A percentile compares a stretch with the other conserved stretches of the same genome.
These are phyloP conservation scores for Nevesoporus exiguus DNA, from an alignment of 768 basidiomycete genomes.

Conservation along the genomic window DNA sequence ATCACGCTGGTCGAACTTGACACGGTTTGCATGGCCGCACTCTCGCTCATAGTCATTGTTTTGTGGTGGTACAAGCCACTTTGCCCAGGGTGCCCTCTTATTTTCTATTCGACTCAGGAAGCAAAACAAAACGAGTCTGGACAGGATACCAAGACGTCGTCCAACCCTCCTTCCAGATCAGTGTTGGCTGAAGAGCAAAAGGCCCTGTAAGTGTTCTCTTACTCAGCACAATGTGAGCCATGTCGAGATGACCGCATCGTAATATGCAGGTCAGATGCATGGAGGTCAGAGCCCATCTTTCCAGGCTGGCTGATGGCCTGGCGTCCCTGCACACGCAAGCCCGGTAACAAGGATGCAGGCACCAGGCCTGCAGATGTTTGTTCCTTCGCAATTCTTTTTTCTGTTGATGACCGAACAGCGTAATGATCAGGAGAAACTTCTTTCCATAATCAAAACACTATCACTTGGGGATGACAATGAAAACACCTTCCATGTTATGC, in stretches of 20 bases:
- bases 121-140: background rate
- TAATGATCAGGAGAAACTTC: background rate
- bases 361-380: background rate
- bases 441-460: background rate
- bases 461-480: too few species aligned
- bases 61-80: background rate
- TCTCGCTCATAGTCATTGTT: background rate
- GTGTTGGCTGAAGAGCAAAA: background rate
- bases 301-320: background rate
- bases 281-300: background rate
- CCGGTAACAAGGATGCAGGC: background rate
- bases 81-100: background rate
- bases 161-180: background rate
- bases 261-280: background rate
- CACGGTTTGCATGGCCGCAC: background rate
- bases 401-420: too few species aligned
- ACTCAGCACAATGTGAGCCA: background rate
- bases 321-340: background rate
- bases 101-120: background rate
- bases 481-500: too few species aligned
- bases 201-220: background rate
- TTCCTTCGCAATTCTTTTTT: background rate
- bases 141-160: background rate
- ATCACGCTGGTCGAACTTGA: background rate
- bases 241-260: background rate